Percentiles rank a stretch among this genome's conserved stretches.
Evolutionary conservation across 805 yeast species (phyloP).

Genomic region (Sungouiella blattae): DNA sequence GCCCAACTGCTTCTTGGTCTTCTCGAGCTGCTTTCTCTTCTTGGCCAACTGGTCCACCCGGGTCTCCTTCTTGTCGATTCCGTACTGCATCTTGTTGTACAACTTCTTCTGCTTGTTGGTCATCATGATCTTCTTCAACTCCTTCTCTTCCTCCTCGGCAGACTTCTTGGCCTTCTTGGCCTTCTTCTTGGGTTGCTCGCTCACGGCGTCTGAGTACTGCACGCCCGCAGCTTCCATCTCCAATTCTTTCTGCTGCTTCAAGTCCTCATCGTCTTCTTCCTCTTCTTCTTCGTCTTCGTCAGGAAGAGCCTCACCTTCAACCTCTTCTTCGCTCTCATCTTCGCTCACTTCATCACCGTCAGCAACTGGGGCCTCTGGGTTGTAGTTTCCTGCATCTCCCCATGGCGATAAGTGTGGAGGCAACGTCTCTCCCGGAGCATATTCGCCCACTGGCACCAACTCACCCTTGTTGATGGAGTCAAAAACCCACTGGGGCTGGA

Average conservation of each 20-base stretch:
- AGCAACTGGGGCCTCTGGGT: slow-evolving; percentile 61
- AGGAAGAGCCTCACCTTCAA: slow-evolving; percentile 48
- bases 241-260: slow-evolving; percentile 80
- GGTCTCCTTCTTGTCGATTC: slow-evolving; percentile 76
- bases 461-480: slow-evolving; percentile 80
- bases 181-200: slow-evolving; percentile 14
- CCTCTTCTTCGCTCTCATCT: slow-evolving; percentile 38
- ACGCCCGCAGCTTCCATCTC: slow-evolving; percentile 81
- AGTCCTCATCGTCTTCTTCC: slow-evolving; percentile 55
- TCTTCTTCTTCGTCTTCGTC: slow-evolving; percentile 38
- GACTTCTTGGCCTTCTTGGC: slow-evolving; percentile 28
- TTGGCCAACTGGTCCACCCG: slow-evolving; percentile 65
- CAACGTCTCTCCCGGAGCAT: slow-evolving; percentile 90
- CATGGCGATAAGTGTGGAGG: slow-evolving; percentile 99
- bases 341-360: slow-evolving; percentile 44
- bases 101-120: slow-evolving; percentile 90
- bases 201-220: slow-evolving; percentile 57
- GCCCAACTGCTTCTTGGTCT: slow-evolving; percentile 47
- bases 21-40: slow-evolving; percentile 68
- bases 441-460: slow-evolving; percentile 71
- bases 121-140: slow-evolving; percentile 96
- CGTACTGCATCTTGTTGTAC: slow-evolving; percentile 93
- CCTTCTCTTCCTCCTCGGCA: slow-evolving; percentile 63
- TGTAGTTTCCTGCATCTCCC: slow-evolving; percentile 92
- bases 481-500: slow-evolving; percentile 98